A percentile compares a stretch with the other conserved stretches of the same genome.
These are phyloP conservation scores for Penicillium sp. DNA, from an alignment of 2,329 filamentous ascomycete species.

Conservation along the genomic window DNA sequence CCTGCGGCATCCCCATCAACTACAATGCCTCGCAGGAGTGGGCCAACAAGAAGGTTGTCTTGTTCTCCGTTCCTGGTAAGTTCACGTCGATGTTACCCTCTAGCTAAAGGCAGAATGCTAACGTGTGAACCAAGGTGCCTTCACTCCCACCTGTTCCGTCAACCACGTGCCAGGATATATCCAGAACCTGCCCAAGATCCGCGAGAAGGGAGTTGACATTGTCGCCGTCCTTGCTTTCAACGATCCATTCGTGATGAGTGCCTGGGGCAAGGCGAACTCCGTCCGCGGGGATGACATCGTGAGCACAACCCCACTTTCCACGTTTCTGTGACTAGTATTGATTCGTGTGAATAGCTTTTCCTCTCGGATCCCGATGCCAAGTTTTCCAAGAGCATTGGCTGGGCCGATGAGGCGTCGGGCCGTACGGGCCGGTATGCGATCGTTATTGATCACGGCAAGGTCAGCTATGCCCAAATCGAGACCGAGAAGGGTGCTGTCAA, in stretches of 20 bases:
- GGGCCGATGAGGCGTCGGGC: conserved; percentile 57
- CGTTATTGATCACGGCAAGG: conserved; percentile 76
- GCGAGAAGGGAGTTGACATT: conserved; percentile 75
- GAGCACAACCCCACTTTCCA: not conserved
- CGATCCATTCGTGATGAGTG: conserved; percentile 80
- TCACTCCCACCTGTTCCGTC: conserved; percentile 81
- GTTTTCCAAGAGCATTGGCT: conserved; percentile 74
- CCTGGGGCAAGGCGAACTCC: conserved; percentile 82
- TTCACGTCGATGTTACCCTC: not conserved
- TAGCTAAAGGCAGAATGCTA: not conserved
- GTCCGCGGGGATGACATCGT: conserved; percentile 68
- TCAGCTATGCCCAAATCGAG: conserved; percentile 75
- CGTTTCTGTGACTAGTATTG: not conserved
- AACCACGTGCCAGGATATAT: conserved; percentile 78
- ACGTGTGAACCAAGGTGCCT: conserved; percentile 55
- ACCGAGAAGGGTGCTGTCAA: conserved; percentile 39
- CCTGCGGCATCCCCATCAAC: conserved; percentile 73
- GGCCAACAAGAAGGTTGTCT: conserved; percentile 68
- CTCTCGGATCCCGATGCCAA: conserved; percentile 67
- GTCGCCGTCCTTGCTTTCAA: conserved; percentile 78
- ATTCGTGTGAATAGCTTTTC: conserved; percentile 58
- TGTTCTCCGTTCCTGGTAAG: conserved; percentile 66
- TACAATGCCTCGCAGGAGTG: conserved; percentile 79
- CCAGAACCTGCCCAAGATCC: conserved; percentile 64
- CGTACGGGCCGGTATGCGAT: conserved; percentile 76